Conservation (phyloP, 768 basidiomycete genomes). For the Suillus sp. region DNA sequence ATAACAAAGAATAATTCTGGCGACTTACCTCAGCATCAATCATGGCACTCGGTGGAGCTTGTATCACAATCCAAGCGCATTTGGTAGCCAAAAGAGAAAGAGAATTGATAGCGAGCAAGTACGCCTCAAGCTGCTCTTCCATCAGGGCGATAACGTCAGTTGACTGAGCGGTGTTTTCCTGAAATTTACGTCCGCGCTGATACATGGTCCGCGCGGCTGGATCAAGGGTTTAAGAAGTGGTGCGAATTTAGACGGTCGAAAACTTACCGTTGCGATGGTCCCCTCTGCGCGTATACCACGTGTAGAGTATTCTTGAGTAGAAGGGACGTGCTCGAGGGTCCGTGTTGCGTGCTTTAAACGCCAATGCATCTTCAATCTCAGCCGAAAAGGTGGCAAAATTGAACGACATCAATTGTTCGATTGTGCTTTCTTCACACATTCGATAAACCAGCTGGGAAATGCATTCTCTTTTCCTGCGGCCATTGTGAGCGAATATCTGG, state of each 20-base stretch:
- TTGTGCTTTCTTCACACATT: constrained; percentile 90
- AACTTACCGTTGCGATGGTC: constrained; percentile 89
- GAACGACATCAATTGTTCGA: constrained; percentile 75
- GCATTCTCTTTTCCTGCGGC: constrained; percentile 74
- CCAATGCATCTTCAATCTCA: constrained; percentile 85
- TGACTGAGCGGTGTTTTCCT: constrained; percentile 40
- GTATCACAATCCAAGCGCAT: constrained; percentile 82
- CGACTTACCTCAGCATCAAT: constrained; percentile 47
- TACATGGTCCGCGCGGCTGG: constrained; percentile 93
- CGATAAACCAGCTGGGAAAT: constrained; percentile 81
- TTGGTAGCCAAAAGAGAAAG: constrained; percentile 79
- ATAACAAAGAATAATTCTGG: constrained; percentile 21
- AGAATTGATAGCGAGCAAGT: constrained; percentile 86
- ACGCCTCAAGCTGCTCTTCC: constrained; percentile 77
- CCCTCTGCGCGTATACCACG: constrained; percentile 85
- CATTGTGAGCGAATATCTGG: constrained; percentile 16
- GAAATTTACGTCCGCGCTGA: constrained; percentile 81
- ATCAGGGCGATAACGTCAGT: constrained; percentile 46
- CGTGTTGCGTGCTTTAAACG: constrained; percentile 92
- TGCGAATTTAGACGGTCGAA: constrained; percentile 14
- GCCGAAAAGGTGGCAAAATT: constrained; percentile 84
- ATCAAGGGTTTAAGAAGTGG: constrained; percentile 28
- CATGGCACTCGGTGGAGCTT: constrained; percentile 47
- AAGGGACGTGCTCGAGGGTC: constrained; percentile 84
- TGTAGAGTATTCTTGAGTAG: constrained; percentile 91